Conservation (phyloP, 228 moss, liverwort and hornwort genomes). For the Sphagnum fallax region DNA sequence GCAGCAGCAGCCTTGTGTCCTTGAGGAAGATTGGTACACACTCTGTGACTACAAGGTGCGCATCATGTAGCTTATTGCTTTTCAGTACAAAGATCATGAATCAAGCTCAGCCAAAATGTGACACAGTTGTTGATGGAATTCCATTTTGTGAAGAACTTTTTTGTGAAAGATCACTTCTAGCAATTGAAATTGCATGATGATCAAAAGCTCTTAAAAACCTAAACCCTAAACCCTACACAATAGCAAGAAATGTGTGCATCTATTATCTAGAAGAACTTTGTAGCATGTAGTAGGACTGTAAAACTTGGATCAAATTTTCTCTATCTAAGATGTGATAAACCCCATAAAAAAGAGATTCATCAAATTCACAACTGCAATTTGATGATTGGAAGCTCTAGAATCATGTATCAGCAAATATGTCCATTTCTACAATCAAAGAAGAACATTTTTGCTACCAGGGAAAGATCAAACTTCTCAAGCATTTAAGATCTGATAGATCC, state of each 20-base stretch:
- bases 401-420: neutral
- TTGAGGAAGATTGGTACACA: constrained; percentile 40
- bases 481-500: too few relatives aligned
- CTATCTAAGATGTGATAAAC: too few relatives aligned
- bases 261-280: too few relatives aligned
- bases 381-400: neutral
- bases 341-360: too few relatives aligned
- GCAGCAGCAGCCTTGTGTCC: constrained; percentile 10
- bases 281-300: too few relatives aligned
- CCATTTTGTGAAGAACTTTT: neutral
- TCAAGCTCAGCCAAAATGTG: too few relatives aligned
- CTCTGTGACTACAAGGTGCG: constrained; percentile 32
- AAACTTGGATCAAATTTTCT: too few relatives aligned
- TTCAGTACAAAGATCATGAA: neutral
- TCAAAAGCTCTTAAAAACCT: too few relatives aligned
- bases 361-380: too few relatives aligned
- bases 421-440: neutral
- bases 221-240: too few relatives aligned
- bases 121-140: too few relatives aligned
- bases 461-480: neutral
- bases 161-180: neutral
- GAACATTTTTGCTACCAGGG: neutral
- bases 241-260: too few relatives aligned
- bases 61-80: neutral
- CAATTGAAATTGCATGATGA: neutral